phyloP scores from a whole-genome alignment of 805 yeast species.

The Metschnikowia chrysomelidarum region DNA sequence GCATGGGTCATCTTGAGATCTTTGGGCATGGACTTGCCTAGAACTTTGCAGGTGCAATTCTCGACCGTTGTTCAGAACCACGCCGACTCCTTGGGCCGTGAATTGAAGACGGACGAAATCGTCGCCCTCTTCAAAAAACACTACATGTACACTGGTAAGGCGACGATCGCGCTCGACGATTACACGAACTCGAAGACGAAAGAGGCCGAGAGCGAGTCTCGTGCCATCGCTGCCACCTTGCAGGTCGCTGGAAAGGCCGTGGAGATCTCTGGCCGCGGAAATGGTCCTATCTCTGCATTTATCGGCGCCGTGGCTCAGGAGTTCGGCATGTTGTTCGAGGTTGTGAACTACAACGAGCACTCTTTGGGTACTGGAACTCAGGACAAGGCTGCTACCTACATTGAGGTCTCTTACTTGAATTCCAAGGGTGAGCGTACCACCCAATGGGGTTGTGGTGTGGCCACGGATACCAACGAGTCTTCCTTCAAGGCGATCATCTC shows the following conservation, averaged over 20 bases:
- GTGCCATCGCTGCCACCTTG: constrained; percentile 24
- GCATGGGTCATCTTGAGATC: constrained; percentile 76
- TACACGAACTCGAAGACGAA: constrained; percentile 24
- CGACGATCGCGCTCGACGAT: constrained; percentile 22
- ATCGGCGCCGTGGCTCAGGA: constrained; percentile 58
- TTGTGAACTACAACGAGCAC: constrained; percentile 68
- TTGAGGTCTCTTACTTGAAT: constrained; percentile 45
- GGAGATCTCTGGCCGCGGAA: constrained; percentile 58
- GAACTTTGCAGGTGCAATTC: constrained; percentile 66
- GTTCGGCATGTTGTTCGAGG: constrained; percentile 55
- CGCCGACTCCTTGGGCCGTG: constrained; percentile 69
- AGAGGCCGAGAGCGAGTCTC: constrained; percentile 18
- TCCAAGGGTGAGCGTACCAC: constrained; percentile 34
- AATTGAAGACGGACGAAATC: constrained; percentile 66
- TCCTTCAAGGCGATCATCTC: constrained; percentile 32
- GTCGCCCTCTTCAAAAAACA: constrained; percentile 51
- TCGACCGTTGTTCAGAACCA: constrained; percentile 59
- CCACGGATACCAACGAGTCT: constrained; percentile 43
- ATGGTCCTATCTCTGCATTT: constrained; percentile 77
- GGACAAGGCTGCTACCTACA: constrained; percentile 73
- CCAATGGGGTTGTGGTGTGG: constrained; percentile 46
- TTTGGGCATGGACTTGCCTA: constrained; percentile 71
- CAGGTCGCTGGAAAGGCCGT: constrained; percentile 23
- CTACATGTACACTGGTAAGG: constrained; percentile 41
- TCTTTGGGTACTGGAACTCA: constrained; percentile 69